phyloP scores from a whole-genome alignment of 75 land plant genomes.

The Larix kaempferi region DNA sequence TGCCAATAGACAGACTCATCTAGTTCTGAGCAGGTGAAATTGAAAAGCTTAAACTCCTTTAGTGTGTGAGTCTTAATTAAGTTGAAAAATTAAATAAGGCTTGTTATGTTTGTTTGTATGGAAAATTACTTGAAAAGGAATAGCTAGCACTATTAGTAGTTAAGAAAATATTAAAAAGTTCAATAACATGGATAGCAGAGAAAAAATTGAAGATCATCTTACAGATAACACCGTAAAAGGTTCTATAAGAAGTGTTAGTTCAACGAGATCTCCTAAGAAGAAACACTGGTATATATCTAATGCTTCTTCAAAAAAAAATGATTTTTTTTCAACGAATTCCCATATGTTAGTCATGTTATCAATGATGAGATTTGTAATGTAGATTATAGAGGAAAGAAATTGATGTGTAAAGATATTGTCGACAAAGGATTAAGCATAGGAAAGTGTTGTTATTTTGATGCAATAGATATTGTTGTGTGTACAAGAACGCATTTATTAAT shows the following conservation, averaged over 20 bases:
- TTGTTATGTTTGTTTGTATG: neutral
- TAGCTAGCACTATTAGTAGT: no score
- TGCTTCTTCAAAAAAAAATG: slow-evolving; percentile 59
- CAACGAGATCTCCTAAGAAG: slow-evolving; percentile 13
- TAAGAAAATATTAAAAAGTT: no score
- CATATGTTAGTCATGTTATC: slow-evolving; percentile 29
- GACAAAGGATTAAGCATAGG: slow-evolving; percentile 72
- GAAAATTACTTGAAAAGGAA: no score
- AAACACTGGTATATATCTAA: slow-evolving; percentile 39
- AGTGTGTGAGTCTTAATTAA: no score
- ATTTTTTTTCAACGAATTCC: slow-evolving; percentile 43
- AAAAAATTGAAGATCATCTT: slow-evolving; percentile 15
- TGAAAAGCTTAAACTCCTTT: neutral
- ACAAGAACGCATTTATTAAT: slow-evolving; percentile 13
- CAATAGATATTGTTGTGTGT: slow-evolving; percentile 29
- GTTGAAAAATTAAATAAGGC: no score
- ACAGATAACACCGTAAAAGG: slow-evolving; percentile 27
- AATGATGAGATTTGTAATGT: slow-evolving; percentile 14
- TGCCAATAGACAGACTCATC: slow-evolving; percentile 83
- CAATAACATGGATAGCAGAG: slow-evolving; percentile 3
- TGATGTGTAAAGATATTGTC: slow-evolving; percentile 19
- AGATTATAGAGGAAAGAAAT: slow-evolving; percentile 16
- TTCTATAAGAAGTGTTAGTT: slow-evolving; percentile 2
- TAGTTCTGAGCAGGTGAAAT: slow-evolving; percentile 71
- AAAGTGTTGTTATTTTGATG: slow-evolving; percentile 65